Evolutionary conservation across 768 basidiomycete species (phyloP).

Genomic region (Cystobasidiopsis lactophilus): DNA sequence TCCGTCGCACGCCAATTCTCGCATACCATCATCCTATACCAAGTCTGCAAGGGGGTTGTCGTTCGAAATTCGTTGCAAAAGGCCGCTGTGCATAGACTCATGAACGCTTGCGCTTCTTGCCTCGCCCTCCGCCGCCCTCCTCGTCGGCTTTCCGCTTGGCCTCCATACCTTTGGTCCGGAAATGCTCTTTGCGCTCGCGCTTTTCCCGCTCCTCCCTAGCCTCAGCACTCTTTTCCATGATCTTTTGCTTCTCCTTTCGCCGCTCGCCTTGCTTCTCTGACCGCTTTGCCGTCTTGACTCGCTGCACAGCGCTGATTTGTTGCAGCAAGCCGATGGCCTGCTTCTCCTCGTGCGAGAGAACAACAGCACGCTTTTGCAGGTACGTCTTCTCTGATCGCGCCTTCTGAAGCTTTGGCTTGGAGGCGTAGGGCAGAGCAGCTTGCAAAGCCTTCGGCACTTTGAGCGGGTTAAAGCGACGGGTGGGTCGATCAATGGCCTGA

Average conservation of each 20-base stretch:
- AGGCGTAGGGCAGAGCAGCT: conserved; percentile 67
- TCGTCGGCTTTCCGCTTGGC: not conserved
- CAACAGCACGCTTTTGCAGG: conserved; percentile 78
- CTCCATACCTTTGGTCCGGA: not conserved
- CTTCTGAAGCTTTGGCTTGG: conserved; percentile 66
- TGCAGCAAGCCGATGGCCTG: conserved; percentile 73
- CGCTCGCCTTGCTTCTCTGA: conserved; percentile 72
- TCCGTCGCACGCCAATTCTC: too few species aligned
- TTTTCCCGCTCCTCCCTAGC: conserved; percentile 9
- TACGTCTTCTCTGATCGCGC: conserved; percentile 37
- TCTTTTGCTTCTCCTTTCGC: conserved; percentile 42
- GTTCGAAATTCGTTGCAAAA: too few species aligned
- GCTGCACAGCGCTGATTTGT: conserved; percentile 75
- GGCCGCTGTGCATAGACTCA: too few species aligned
- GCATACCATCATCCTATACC: too few species aligned
- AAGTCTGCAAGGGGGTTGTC: too few species aligned
- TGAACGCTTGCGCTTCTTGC: too few species aligned
- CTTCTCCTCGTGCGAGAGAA: conserved; percentile 88
- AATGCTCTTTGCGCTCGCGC: conserved; percentile 10
- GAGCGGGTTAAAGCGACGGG: conserved; percentile 74
- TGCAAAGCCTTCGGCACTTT: conserved; percentile 77
- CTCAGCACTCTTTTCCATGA: conserved; percentile 35
- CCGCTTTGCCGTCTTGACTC: conserved; percentile 58
- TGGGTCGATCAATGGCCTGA: conserved; percentile 45
- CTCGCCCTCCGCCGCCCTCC: not conserved